phyloP scores from a whole-genome alignment of 345 rosid genomes.

The Linum usitatissimum region DNA sequence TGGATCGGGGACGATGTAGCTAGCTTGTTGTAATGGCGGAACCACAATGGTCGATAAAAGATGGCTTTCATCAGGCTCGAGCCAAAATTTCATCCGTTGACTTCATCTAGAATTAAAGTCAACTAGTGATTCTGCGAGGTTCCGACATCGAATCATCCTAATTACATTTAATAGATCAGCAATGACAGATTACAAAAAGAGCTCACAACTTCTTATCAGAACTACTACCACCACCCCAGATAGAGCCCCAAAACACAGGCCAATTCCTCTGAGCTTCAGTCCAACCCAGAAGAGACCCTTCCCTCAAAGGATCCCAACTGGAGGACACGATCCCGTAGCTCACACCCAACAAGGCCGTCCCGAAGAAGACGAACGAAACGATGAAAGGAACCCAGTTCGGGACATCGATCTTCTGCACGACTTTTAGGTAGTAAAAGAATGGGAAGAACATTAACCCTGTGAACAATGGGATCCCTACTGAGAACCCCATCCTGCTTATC shows the following conservation, averaged over 20 bases:
- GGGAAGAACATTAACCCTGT: conserved; percentile 76
- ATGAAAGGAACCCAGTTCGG: conserved; percentile 83
- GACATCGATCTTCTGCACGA: conserved; percentile 62
- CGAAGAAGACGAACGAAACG: conserved; percentile 75
- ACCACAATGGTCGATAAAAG: no score
- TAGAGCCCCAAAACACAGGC: conserved; percentile 93
- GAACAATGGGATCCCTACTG: conserved; percentile 69
- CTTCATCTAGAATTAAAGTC: no score
- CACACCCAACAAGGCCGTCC: conserved; percentile 70
- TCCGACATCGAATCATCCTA: no score
- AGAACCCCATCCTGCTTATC: conserved; percentile 69
- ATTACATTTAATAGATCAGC: no score
- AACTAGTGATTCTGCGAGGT: no score
- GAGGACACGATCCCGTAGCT: conserved; percentile 90
- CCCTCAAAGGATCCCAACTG: conserved; percentile 93
- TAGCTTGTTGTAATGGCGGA: no score
- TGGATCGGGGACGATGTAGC: no score
- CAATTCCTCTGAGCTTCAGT: conserved; percentile 87
- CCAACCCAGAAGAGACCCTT: conserved; percentile 90
- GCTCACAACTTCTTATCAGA: conserved; percentile 27
- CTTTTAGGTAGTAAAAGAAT: conserved; percentile 79
- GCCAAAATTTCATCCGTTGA: no score
- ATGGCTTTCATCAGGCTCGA: no score
- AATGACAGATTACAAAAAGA: no score
- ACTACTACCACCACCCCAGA: conserved; percentile 34